A percentile compares a stretch with the other conserved stretches of the same genome.
Evolutionary conservation across 441 rosid species (phyloP).

Genomic region (Populus tomentosa): DNA sequence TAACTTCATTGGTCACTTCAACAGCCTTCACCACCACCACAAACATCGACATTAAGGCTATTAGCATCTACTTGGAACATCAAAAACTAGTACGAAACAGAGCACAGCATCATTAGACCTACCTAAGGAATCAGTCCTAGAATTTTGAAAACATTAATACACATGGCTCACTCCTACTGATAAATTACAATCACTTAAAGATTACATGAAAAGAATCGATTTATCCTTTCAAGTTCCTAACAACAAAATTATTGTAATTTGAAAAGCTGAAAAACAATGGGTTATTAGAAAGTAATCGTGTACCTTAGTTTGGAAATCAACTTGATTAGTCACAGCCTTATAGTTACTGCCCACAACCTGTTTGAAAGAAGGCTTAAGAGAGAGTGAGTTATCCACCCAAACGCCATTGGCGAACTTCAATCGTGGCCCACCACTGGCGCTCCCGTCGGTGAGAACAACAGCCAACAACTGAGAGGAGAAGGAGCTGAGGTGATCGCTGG

Average conservation of each 20-base stretch:
- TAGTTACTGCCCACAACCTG: constrained; percentile 46
- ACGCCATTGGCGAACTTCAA: constrained; percentile 60
- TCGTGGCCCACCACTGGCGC: constrained; percentile 54
- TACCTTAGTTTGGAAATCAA: constrained; percentile 78
- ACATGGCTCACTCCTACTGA: too few relatives aligned
- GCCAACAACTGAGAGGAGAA: constrained; percentile 60
- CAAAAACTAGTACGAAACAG: too few relatives aligned
- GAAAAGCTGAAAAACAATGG: background rate
- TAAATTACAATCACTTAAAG: too few relatives aligned
- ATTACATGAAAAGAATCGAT: too few relatives aligned
- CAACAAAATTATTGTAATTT: background rate
- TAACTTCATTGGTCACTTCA: too few relatives aligned
- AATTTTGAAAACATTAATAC: too few relatives aligned
- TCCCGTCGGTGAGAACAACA: constrained; percentile 65
- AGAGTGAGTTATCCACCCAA: constrained; percentile 66
- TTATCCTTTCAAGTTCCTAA: background rate
- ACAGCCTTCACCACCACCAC: too few relatives aligned
- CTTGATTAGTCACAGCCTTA: constrained; percentile 54
- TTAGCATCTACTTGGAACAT: background rate
- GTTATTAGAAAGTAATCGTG: background rate
- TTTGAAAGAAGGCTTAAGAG: constrained; percentile 58
- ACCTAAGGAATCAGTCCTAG: too few relatives aligned
- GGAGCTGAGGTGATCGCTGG: constrained; percentile 48
- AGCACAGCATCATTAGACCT: too few relatives aligned
- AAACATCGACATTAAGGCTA: too few relatives aligned